These are phyloP conservation scores for Ogataea dorogensis DNA, from an alignment of 805 yeast species.

Conservation along the genomic window DNA sequence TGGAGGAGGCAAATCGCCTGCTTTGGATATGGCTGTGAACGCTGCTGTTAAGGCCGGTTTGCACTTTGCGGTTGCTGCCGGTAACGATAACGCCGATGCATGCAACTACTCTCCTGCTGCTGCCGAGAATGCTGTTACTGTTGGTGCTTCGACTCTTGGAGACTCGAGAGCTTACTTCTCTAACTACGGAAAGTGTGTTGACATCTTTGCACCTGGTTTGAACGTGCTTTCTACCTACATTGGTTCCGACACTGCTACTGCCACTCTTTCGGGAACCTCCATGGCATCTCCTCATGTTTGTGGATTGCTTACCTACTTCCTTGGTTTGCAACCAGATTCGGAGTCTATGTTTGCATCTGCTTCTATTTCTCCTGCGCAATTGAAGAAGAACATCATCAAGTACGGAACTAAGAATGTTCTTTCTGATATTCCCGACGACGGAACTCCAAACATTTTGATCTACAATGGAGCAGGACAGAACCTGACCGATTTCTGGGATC, in stretches of 20 bases:
- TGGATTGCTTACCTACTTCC: slow-evolving; percentile 85
- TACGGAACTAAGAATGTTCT: slow-evolving; percentile 62
- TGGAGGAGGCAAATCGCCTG: slow-evolving; percentile 89
- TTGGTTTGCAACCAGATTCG: slow-evolving; percentile 78
- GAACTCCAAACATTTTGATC: slow-evolving; percentile 72
- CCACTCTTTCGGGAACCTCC: slow-evolving; percentile 90
- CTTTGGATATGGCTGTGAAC: slow-evolving; percentile 82
- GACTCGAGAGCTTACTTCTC: slow-evolving; percentile 95
- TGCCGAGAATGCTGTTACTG: slow-evolving; percentile 81
- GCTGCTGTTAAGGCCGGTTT: slow-evolving; percentile 88
- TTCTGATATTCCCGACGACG: slow-evolving; percentile 61
- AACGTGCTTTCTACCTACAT: slow-evolving; percentile 81
- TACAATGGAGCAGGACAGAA: slow-evolving; percentile 82
- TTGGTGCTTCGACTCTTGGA: slow-evolving; percentile 88
- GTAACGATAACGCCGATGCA: slow-evolving; percentile 91
- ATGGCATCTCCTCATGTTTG: slow-evolving; percentile 98
- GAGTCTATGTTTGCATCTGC: slow-evolving; percentile 62
- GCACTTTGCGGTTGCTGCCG: slow-evolving; percentile 95
- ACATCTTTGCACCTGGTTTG: slow-evolving; percentile 95
- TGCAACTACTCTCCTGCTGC: slow-evolving; percentile 91
- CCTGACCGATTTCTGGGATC: slow-evolving; percentile 61
- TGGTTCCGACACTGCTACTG: slow-evolving; percentile 73
- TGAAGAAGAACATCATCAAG: slow-evolving; percentile 72
- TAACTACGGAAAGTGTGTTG: slow-evolving; percentile 94
- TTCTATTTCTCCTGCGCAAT: slow-evolving; percentile 63